A percentile compares a stretch with the other conserved stretches of the same genome.
phyloP scores from a whole-genome alignment of 1,284 basidiomycete genomes.

The Apiotrichum brassicae region DNA sequence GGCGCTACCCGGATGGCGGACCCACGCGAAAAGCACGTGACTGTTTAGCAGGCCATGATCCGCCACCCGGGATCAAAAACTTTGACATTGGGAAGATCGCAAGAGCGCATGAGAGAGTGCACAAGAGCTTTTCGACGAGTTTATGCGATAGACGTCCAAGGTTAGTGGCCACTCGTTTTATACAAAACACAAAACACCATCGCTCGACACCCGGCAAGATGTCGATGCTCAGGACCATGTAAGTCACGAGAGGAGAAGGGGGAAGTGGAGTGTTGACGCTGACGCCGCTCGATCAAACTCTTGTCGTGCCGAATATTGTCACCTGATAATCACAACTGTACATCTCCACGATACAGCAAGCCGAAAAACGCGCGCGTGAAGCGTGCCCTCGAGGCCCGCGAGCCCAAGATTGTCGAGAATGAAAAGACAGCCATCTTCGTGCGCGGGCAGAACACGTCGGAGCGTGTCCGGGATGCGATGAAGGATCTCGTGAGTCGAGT shows the following conservation, averaged over 20 bases:
- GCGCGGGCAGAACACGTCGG: conserved; percentile 76
- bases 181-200: conserved; percentile 3
- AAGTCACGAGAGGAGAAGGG: conserved; percentile 8
- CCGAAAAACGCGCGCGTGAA: conserved; percentile 98
- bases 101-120: no score
- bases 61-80: conserved; percentile 4
- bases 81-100: neutral
- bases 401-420: conserved; percentile 85
- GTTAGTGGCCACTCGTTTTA: no score
- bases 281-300: neutral
- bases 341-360: conserved; percentile 56
- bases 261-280: neutral
- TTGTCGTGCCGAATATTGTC: neutral
- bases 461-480: conserved; percentile 72
- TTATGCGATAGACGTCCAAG: no score
- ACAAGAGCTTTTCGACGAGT: no score
- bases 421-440: conserved; percentile 80
- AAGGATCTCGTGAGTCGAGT: conserved; percentile 68
- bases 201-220: conserved; percentile 18
- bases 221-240: conserved; percentile 47
- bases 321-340: neutral
- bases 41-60: neutral
- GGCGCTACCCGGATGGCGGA: no score
- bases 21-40: neutral
- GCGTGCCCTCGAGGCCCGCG: conserved; percentile 77